Base-by-base conservation (phyloP, 495 filamentous ascomycete species). In the Apiosordaria backusii region DNA sequence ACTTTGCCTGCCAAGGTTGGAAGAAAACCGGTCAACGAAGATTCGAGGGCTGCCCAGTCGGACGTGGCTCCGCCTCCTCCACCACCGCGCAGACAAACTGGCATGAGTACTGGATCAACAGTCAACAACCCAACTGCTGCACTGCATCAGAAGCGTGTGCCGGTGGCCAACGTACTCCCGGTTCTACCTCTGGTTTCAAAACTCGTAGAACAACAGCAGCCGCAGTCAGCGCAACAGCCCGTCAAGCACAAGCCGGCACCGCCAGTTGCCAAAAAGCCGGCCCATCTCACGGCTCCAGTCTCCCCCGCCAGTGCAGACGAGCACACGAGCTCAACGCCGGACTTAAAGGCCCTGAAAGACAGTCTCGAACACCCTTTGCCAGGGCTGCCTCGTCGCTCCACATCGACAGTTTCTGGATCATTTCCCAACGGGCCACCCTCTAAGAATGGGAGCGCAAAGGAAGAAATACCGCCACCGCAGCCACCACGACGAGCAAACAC, bases 181-280 rank as follows among this genome's bases (percentile, higher is more conserved):
- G 67, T 74, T 13, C 75, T 73, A 24, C 76, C 74, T 9, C 68
- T 68, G n/a, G 74, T 71, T 13, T 55, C 71, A 0, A 65, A 68
- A 25, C 75, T 76, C 0, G 66, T 64, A 7, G 74, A 74, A 9
- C 77, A 76, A 13, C 69, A 77, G 57, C 70, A 77, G 57, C 68
- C 61, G 18, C 67, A 77, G 2, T 76, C 77, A 15, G 68, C 75
- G 53, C 69, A 77, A 57, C 67, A 62, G n/a, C 66, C 76, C 0
- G 64, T 62, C 7, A 78, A 79, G 35, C 77, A 78, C 13, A 85
- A 82, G 69, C 71, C 75, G 0, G 72, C 82, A 16, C 84, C 84
- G n/a, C 83, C 84, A 0, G 76, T 86, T 58, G 83, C 82, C 4
- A 78, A 76, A 61, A 86, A 86, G 64, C 84, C 84, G 1, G 77